Percentiles rank a stretch among this genome's conserved stretches.
Evolutionary conservation across 345 rosid species (phyloP).

Genomic region (Geranium brycei): DNA sequence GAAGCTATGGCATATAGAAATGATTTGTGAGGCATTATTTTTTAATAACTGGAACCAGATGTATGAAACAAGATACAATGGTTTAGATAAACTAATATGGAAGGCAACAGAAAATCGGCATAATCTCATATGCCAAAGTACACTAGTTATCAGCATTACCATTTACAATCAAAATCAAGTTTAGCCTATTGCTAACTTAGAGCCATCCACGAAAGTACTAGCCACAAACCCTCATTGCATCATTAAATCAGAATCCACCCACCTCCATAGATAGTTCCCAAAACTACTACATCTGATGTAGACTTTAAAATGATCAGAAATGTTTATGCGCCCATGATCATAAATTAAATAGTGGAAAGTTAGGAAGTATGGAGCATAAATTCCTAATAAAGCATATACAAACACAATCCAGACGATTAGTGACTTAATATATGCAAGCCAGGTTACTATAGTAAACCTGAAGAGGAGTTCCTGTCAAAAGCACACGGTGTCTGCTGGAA

Average conservation of each 20-base stretch:
- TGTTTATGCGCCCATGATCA: no score
- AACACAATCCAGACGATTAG: not conserved
- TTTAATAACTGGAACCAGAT: not conserved
- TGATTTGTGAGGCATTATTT: not conserved
- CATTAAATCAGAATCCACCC: not conserved
- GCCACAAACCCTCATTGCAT: not conserved
- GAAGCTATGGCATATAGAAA: no score
- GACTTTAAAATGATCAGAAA: not conserved
- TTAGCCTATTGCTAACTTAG: not conserved
- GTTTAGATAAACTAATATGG: not conserved
- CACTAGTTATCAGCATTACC: not conserved
- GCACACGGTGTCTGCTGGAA: constrained; percentile 75
- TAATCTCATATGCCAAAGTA: not conserved
- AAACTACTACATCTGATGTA: not conserved
- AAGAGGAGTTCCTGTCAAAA: constrained; percentile 98
- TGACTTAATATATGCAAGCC: not conserved
- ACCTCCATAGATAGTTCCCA: constrained; percentile 1
- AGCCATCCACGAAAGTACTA: not conserved
- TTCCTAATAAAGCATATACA: not conserved
- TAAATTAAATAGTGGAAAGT: not conserved
- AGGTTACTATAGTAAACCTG: constrained; percentile 44
- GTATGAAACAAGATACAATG: not conserved
- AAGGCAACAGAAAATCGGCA: not conserved
- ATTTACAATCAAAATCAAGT: not conserved
- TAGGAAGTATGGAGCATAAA: not conserved